phyloP scores from a whole-genome alignment of 1,139 yeast species.

The Saccharomycopsis phalli region DNA sequence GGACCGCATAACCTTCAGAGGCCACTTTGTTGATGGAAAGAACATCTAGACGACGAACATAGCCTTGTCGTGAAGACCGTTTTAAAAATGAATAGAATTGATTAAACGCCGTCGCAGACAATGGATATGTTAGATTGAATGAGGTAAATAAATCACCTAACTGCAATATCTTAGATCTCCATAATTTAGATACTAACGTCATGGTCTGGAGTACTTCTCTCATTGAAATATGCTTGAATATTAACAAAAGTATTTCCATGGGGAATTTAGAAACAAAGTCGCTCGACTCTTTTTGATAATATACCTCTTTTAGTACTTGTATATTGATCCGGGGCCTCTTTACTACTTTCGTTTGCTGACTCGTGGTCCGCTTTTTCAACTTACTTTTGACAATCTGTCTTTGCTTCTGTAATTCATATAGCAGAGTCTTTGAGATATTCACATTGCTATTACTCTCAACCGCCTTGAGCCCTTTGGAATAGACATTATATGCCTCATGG shows the following conservation, averaged over 20 bases:
- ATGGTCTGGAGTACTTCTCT: slow-evolving; percentile 6
- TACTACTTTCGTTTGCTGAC: no score
- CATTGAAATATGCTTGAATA: slow-evolving; percentile 8
- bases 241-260: slow-evolving; percentile 7
- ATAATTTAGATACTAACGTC: slow-evolving; percentile 11
- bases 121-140: slow-evolving; percentile 3
- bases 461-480: slow-evolving; percentile 2
- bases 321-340: no score
- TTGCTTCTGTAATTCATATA: no score
- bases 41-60: not conserved
- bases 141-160: slow-evolving; percentile 9
- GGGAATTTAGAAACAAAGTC: no score
- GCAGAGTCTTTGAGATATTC: no score
- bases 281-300: no score
- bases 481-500: slow-evolving; percentile 7
- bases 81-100: slow-evolving; percentile 5
- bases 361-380: no score
- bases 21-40: slow-evolving; percentile 5
- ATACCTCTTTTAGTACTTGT: no score
- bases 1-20: slow-evolving; percentile 6
- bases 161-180: slow-evolving; percentile 7
- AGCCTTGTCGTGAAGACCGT: not conserved
- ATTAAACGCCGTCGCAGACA: slow-evolving; percentile 5
- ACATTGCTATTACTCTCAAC: slow-evolving; percentile 6
- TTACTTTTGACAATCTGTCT: no score